Evolutionary conservation across 129 eudicot genomes (phyloP), one percentile per base, ranked within the genome.

Genomic region (Flaveria robusta): DNA sequence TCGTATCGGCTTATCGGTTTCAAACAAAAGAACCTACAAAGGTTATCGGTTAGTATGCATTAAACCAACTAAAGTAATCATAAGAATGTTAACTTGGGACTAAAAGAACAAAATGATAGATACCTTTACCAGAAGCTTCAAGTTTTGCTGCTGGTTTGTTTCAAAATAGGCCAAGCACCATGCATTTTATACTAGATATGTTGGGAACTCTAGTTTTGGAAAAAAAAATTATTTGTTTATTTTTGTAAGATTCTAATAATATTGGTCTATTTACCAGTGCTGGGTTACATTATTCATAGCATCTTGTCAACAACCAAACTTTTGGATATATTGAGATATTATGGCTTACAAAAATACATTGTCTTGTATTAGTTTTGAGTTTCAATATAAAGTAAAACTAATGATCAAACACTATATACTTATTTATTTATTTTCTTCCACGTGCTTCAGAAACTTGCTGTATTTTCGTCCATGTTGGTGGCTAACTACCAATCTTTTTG

Each of bases 81-180:
- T 12, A 13, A 12, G 52, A 11, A 3, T 46, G 15, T 46, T 46
- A 3, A 46, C 3, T 46, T 46, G 16, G 18, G 13, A 9, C 52
- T 46, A 4, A 31, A 10, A 31, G 16, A 16, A 3, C 2, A 29
- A 14, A 14, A 23, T 24, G 65, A 26, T 49, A 26, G 65, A 26
- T 70, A 70, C 75, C 74, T 70, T 19, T 15, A 70, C 3, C 13
- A 47, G 62, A 47, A 41, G 46, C 75, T 49, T 70, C 27, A 11
- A 47, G 74, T 31, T 49, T 26, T 70, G 43, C 52, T 70, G 26
- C n/a, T 70, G 62, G 62, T 70, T 70, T 70, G 63, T 50, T 47
- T 31, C n/a, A 18, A n/a, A 70, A 2, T 49, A 49, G 62, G 46
- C 26, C 9, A 50, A 47, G 26, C 10, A 15, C 19, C 1, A 29